Percentiles rank a stretch among this genome's conserved stretches.
Conservation (phyloP, 345 rosid genomes). For the Salix suchowensis region DNA sequence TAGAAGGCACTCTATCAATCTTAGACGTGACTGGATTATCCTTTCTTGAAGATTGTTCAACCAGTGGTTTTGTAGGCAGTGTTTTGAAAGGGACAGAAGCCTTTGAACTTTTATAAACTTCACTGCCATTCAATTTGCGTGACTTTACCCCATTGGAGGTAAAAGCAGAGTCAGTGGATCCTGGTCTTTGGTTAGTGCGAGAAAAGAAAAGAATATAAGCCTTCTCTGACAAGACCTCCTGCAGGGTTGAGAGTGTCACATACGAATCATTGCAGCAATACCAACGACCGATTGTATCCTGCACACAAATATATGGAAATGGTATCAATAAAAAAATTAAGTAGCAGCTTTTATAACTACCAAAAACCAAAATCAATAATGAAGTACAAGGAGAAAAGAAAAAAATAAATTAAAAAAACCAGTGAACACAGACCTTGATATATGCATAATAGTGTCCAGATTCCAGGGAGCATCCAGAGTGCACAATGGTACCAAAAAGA, state of each 20-base stretch:
- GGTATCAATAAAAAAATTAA: slow-evolving; percentile 17
- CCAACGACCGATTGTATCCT: slow-evolving; percentile 93
- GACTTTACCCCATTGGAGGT: slow-evolving; percentile 56
- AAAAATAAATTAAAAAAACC: neutral
- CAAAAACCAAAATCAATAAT: neutral
- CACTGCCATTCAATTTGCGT: slow-evolving; percentile 46
- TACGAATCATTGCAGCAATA: slow-evolving; percentile 85
- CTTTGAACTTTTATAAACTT: slow-evolving; percentile 36
- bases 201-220: slow-evolving; percentile 89
- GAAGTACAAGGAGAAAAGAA: neutral
- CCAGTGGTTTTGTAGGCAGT: slow-evolving; percentile 26
- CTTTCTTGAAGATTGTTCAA: slow-evolving; percentile 38
- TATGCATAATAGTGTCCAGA: slow-evolving; percentile 98
- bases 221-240: slow-evolving; percentile 90
- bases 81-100: slow-evolving; percentile 35
- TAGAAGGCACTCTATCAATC: slow-evolving; percentile 54
- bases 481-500: slow-evolving; percentile 96
- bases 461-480: slow-evolving; percentile 82
- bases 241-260: slow-evolving; percentile 67
- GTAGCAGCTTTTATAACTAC: slow-evolving; percentile 1
- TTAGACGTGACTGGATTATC: slow-evolving; percentile 34
- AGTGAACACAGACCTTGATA: slow-evolving; percentile 53
- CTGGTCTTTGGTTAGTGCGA: slow-evolving; percentile 66
- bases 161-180: slow-evolving; percentile 29
- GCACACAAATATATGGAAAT: slow-evolving; percentile 13